These are phyloP conservation scores for Saturnispora halmiae DNA, from an alignment of 805 yeast genomes.

Conservation along the genomic window DNA sequence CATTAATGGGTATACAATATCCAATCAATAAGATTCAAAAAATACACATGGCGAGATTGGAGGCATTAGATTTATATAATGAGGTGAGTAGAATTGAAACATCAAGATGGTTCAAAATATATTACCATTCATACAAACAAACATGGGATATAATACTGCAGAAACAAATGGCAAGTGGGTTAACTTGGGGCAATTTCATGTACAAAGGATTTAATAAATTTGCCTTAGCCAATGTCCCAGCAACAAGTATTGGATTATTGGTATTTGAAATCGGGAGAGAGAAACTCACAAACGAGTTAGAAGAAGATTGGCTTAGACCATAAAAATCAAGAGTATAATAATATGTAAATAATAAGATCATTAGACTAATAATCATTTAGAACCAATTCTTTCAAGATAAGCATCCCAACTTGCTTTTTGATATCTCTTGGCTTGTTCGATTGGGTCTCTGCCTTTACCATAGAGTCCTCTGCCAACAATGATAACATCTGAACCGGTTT, in stretches of 20 bases:
- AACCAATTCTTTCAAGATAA: constrained; percentile 39
- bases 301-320: constrained; percentile 13
- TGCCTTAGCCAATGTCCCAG: constrained; percentile 72
- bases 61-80: constrained; percentile 62
- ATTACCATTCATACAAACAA: constrained; percentile 68
- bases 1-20: constrained; percentile 69
- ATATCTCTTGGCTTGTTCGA: constrained; percentile 79
- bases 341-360: background rate
- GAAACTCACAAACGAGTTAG: constrained; percentile 24
- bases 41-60: constrained; percentile 69
- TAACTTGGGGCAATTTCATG: constrained; percentile 54
- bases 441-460: constrained; percentile 90
- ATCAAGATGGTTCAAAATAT: constrained; percentile 36
- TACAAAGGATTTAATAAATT: constrained; percentile 72
- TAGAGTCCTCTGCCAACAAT: constrained; percentile 98
- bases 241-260: constrained; percentile 77
- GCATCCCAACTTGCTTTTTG: constrained; percentile 94
- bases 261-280: constrained; percentile 75
- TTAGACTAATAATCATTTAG: constrained; percentile 1
- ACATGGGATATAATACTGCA: constrained; percentile 55
- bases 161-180: constrained; percentile 44
- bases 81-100: constrained; percentile 25
- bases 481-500: constrained; percentile 85
- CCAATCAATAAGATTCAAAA: constrained; percentile 77
- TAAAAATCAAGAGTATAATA: background rate